Evolutionary conservation across 306 rosid species (phyloP).

Genomic region (Amphicarpaea edgeworthii): DNA sequence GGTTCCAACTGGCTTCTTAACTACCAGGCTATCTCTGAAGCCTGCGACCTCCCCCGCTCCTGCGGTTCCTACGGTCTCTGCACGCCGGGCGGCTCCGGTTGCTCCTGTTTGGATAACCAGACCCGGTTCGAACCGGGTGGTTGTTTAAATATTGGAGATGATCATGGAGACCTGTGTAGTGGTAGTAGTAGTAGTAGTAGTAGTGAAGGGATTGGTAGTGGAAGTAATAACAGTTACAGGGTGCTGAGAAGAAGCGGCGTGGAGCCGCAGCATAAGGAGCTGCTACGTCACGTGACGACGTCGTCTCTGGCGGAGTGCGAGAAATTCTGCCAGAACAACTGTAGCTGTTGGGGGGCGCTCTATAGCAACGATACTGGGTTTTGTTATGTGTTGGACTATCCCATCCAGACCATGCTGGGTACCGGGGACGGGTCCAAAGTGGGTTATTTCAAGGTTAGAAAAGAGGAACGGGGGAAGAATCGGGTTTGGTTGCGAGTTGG

Average conservation of each 20-base stretch:
- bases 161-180: constrained; percentile 68
- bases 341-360: constrained; percentile 88
- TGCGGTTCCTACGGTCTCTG: constrained; percentile 93
- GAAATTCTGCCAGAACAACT: constrained; percentile 60
- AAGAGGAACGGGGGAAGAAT: constrained; percentile 37
- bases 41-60: constrained; percentile 73
- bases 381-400: constrained; percentile 71
- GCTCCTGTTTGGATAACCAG: constrained; percentile 73
- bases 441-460: constrained; percentile 84
- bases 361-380: constrained; percentile 67
- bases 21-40: constrained; percentile 63
- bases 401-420: constrained; percentile 66
- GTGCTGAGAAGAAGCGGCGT: constrained; percentile 66
- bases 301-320: constrained; percentile 67
- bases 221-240: constrained; percentile 47
- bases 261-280: constrained; percentile 71
- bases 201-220: constrained; percentile 38
- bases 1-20: constrained; percentile 60
- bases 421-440: constrained; percentile 63
- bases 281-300: constrained; percentile 52
- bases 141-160: constrained; percentile 50
- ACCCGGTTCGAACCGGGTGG: constrained; percentile 58
- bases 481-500: constrained; percentile 53
- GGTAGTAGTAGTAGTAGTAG: constrained; percentile 41
- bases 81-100: constrained; percentile 60